A percentile compares a stretch with the other conserved stretches of the same genome.
Conservation (phyloP, 768 basidiomycete species). For the Aureoboletus auriporus region DNA sequence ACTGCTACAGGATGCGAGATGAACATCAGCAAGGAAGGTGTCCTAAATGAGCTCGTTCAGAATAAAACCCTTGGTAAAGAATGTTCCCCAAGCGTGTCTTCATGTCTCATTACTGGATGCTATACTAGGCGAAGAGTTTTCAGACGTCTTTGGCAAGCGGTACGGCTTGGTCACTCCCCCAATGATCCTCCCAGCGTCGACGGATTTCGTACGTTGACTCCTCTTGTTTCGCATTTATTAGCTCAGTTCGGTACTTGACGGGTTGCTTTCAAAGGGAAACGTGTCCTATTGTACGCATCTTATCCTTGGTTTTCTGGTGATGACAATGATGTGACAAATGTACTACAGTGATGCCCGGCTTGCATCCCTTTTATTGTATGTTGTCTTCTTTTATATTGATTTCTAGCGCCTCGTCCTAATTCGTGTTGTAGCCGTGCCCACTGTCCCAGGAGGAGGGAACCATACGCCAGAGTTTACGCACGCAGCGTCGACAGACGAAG, state of each 20-base stretch:
- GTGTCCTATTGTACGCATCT: constrained; percentile 59
- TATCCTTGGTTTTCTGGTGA: neutral
- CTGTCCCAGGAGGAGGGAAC: constrained; percentile 65
- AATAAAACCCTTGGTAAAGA: too few species aligned
- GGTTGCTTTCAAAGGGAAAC: constrained; percentile 33
- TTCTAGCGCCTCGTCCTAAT: neutral
- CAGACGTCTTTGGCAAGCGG: constrained; percentile 52
- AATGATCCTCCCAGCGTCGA: constrained; percentile 68
- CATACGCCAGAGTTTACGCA: constrained; percentile 65
- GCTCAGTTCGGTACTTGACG: neutral
- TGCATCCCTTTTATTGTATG: constrained; percentile 61
- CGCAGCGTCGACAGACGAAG: constrained; percentile 52
- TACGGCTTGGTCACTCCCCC: constrained; percentile 59
- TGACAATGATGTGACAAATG: neutral
- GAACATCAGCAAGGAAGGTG: constrained; percentile 34
- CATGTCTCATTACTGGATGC: neutral
- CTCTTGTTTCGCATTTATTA: neutral
- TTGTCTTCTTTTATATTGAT: neutral
- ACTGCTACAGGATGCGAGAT: constrained; percentile 62
- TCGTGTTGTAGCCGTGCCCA: constrained; percentile 59
- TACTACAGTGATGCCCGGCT: constrained; percentile 48
- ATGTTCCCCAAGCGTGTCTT: too few species aligned
- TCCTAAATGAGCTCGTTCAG: constrained; percentile 37
- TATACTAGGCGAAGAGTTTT: constrained; percentile 56
- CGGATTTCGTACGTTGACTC: constrained; percentile 68